Evolutionary conservation across 495 filamentous ascomycete species (phyloP), one percentile per base, ranked within the genome.

Genomic region (Penicillium tannophilum): DNA sequence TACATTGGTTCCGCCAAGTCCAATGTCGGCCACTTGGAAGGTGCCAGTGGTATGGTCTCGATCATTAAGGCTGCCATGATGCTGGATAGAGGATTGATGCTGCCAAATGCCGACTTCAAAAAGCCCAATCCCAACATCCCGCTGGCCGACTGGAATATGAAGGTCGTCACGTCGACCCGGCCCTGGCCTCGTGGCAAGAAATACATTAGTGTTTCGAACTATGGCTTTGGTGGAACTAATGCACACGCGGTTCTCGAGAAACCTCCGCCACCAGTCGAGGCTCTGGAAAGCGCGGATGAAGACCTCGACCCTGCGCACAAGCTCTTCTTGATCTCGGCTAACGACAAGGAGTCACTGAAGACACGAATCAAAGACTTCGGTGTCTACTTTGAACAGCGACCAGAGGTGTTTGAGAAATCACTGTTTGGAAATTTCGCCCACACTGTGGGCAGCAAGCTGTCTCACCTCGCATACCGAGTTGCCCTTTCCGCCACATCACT

Each of bases 141-240:
- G 3, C 20, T 66, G 39, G 39, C 47, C 33, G 63, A 68, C 23
- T 68, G 66, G 66, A 63, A 70, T 10, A 70, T 76, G 58, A 64
- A 67, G 9, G 48, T 58, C 14, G 47, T 64, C 17, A 59, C 58
- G 2, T 53, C 62, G 2, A 64, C 61, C 2, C 56, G 62, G 2
- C 60, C 61, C 11, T 68, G 61, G 54, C 66, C 66, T 55, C 30
- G 59, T 48, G 74, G 78, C 63, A 62, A 74, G 66, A 65, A 72
- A 62, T 48, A 66, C 41, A 10, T 54, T 24, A 56, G 72, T 53
- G 79, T 90, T 12, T 89, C 87, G 59, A 84, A 80, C 4, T 88
- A 89, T 52, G 85, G 86, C 0, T 87, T 85, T 56, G 85, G 86
- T 41, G 86, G 86, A 23, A 77, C 82, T 7, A 88, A 88, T 60